phyloP scores from a whole-genome alignment of 139 green algal genomes.

The Chara braunii region DNA sequence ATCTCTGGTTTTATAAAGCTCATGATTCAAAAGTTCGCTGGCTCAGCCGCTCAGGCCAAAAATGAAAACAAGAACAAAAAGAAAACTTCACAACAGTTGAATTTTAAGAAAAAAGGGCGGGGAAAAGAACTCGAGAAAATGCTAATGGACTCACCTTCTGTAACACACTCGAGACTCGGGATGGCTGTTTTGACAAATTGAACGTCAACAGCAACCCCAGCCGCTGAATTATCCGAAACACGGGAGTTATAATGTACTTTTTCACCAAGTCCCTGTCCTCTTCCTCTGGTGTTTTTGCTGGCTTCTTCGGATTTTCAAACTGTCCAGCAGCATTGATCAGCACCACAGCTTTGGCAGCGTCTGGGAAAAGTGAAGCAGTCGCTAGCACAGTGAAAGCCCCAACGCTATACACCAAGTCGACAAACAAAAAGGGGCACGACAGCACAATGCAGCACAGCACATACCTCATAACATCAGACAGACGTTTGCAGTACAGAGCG shows the following conservation, averaged over 20 bases:
- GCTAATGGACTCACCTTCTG: background rate
- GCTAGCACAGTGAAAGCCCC: slow-evolving; percentile 33
- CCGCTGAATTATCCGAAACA: background rate
- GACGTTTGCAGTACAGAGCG: too few species aligned
- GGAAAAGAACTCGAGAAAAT: background rate
- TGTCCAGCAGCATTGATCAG: slow-evolving; percentile 34
- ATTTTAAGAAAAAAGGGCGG: too few species aligned
- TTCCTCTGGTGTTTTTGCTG: background rate
- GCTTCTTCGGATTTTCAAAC: slow-evolving; percentile 6
- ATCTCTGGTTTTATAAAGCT: too few species aligned
- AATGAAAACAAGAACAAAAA: too few species aligned
- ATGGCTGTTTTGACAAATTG: background rate
- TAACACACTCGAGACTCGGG: background rate
- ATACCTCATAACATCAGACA: too few species aligned
- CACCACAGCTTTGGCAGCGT: slow-evolving; percentile 24
- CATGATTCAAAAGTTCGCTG: too few species aligned
- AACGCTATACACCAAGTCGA: slow-evolving; percentile 17
- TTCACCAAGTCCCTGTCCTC: slow-evolving; percentile 2
- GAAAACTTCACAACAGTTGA: too few species aligned
- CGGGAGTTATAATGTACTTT: background rate
- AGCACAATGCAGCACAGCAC: too few species aligned
- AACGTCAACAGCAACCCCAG: background rate
- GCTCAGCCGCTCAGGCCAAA: too few species aligned
- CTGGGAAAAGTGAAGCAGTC: slow-evolving; percentile 18
- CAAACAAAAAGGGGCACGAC: background rate